Conservation (phyloP, 306 rosid genomes). For the Inga leiocalycina region DNA sequence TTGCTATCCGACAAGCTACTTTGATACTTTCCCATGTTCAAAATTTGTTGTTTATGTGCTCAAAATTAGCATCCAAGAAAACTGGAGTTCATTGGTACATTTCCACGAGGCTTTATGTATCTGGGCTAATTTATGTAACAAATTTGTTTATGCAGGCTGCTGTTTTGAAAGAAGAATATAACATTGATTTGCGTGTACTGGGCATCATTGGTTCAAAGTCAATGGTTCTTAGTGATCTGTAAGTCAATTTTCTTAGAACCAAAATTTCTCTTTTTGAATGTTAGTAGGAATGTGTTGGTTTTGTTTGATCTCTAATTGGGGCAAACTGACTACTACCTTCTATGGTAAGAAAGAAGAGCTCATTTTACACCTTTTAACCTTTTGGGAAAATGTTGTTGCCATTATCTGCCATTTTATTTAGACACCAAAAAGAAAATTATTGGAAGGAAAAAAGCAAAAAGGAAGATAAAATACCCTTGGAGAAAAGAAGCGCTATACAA, state of each 20-base stretch:
- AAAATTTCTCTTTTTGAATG: constrained; percentile 21
- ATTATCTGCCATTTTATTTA: neutral
- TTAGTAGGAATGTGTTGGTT: neutral
- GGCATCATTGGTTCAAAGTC: constrained; percentile 81
- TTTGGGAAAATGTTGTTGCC: neutral
- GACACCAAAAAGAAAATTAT: neutral
- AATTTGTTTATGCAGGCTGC: constrained; percentile 61
- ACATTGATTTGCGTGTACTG: constrained; percentile 94
- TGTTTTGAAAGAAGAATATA: constrained; percentile 84
- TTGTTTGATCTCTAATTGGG: neutral
- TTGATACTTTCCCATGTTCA: neutral
- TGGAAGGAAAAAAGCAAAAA: constrained; percentile 17
- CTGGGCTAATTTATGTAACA: constrained; percentile 10
- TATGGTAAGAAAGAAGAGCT: constrained; percentile 8
- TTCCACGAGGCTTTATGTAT: constrained; percentile 26
- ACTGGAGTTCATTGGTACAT: constrained; percentile 11
- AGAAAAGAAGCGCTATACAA: neutral
- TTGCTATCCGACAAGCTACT: neutral
- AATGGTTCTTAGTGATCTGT: constrained; percentile 86
- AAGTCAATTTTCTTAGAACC: constrained; percentile 48
- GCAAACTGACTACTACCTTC: neutral
- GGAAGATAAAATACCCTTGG: constrained; percentile 5
- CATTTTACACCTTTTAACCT: constrained; percentile 6
- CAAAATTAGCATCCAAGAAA: constrained; percentile 10
- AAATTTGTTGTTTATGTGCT: neutral